Conservation (phyloP, 176 grass and related monocot genomes). For the Rhynchospora tenuis region DNA sequence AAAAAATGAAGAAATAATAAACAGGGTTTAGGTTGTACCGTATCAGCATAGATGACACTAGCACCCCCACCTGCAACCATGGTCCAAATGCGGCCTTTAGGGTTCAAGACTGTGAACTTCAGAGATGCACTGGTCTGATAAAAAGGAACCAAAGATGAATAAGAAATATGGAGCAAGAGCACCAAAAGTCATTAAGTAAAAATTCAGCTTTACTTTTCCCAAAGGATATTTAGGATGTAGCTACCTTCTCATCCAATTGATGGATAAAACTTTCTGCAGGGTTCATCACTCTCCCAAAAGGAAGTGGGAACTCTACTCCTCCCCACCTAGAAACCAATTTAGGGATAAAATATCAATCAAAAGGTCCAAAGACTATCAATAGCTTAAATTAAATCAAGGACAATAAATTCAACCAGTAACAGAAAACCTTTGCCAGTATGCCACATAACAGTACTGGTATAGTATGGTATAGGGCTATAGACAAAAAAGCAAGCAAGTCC, state of each 20-base stretch:
- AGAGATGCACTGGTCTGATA: slow-evolving; percentile 82
- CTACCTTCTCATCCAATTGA: slow-evolving; percentile 94
- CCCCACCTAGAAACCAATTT: slow-evolving; percentile 62
- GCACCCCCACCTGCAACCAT: slow-evolving; percentile 98
- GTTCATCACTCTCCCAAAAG: slow-evolving; percentile 89
- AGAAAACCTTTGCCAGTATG: not conserved
- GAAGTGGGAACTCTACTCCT: slow-evolving; percentile 74
- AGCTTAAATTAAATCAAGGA: not conserved
- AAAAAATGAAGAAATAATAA: not conserved
- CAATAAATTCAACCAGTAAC: not conserved
- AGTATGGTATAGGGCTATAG: not conserved
- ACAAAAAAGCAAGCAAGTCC: not conserved
- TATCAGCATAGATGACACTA: slow-evolving; percentile 95
- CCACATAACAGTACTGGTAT: not conserved
- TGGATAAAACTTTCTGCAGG: slow-evolving; percentile 90
- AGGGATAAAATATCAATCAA: not conserved
- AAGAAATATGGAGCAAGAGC: not conserved
- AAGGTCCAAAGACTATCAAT: not conserved
- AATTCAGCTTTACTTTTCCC: not conserved
- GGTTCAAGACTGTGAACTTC: slow-evolving; percentile 93
- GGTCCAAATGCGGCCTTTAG: slow-evolving; percentile 94
- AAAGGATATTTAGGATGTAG: not conserved
- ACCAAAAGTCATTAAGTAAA: not conserved
- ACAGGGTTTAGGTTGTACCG: slow-evolving; percentile 37
- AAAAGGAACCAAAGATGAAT: slow-evolving; percentile 27